Percentiles rank a stretch among this genome's conserved stretches.
phyloP scores from a whole-genome alignment of 1,139 yeast species.

The Geotrichum bryndzae region DNA sequence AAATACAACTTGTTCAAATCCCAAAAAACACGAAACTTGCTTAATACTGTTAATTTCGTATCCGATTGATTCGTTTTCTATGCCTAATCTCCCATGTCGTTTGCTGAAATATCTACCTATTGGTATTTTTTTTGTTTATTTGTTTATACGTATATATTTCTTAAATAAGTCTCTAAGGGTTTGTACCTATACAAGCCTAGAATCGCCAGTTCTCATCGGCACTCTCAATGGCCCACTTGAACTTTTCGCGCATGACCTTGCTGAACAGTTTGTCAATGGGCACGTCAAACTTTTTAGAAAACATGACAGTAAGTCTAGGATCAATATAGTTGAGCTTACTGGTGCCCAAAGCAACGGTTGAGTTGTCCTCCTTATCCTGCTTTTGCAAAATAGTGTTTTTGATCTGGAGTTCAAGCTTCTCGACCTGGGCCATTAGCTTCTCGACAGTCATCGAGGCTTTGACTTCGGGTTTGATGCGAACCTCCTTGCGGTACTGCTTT shows the following conservation, averaged over 20 bases:
- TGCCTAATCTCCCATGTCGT: too few species aligned
- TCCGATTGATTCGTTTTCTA: too few species aligned
- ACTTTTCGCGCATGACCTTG: slow-evolving; percentile 84
- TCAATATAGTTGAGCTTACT: slow-evolving; percentile 93
- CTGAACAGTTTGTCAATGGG: slow-evolving; percentile 92
- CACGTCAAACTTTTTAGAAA: slow-evolving; percentile 76
- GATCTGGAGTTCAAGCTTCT: slow-evolving; percentile 66
- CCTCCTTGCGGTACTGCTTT: slow-evolving; percentile 52
- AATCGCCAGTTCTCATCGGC: slow-evolving; percentile 86
- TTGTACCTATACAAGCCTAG: slow-evolving; percentile 29
- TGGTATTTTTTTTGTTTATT: background rate
- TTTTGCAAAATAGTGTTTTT: slow-evolving; percentile 63
- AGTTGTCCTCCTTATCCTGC: slow-evolving; percentile 89
- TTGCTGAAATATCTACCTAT: too few species aligned
- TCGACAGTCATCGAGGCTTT: slow-evolving; percentile 54
- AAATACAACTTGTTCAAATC: too few species aligned
- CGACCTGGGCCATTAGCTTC: slow-evolving; percentile 67
- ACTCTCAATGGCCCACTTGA: slow-evolving; percentile 92
- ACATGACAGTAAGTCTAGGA: slow-evolving; percentile 86
- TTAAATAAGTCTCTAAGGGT: background rate
- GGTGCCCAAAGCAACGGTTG: slow-evolving; percentile 88
- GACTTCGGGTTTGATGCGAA: slow-evolving; percentile 52
- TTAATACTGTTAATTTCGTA: too few species aligned
- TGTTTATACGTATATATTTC: too few species aligned
- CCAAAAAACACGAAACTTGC: too few species aligned